Evolutionary conservation across 2,329 filamentous ascomycete genomes (phyloP), one percentile per base, ranked within the genome.

Genomic region (Apiospora sp.): DNA sequence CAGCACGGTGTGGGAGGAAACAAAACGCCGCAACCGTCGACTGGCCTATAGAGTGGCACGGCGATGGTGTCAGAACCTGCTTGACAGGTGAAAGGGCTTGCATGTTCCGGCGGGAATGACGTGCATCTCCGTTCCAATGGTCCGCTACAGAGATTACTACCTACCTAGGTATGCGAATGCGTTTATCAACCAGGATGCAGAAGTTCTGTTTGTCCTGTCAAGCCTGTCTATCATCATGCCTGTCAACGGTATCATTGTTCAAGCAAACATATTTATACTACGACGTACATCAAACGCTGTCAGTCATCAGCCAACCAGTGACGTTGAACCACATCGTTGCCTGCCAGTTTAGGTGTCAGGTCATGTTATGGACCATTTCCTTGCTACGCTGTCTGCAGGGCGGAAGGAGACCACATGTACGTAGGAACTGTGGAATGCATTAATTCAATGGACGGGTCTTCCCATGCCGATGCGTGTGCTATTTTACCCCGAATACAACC

Each of bases 281-380:
- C 46, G n/a, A 51, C 49, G 13, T 13, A 64, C 58, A 41, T 41
- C 8, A 41, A 41, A 41, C 30, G 34, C 58, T 14, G 34, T 34
- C 58, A 64, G 58, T 64, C 58, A 64, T 14, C 58, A n/a, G 19
- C 34, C 58, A 64, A 19, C 58, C 58, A 64, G 58, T 64, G 58
- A 64, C 22, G 34, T 37, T 22, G 54, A 19, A 34, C 54, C 54
- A 58, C 54, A 58, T 58, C 27, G 22, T 3, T 30, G 54, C 54
- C 27, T 58, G 5, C 54, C 54, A 37, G 54, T 61, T 37, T 61
- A 16, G 54, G n/a, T 7, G 34, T 64, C 19, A 64, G 24, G 58
- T 64, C 30, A 41, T 34, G 8, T n/a, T 22, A 41, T 41, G 37
- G 22, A 10, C 46, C 46, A 2, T 19, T 27, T 30, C 14, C 16